Evolutionary conservation across 2,329 filamentous ascomycete species (phyloP), one percentile per base, ranked within the genome.

Genomic region (Xylaria multiplex): DNA sequence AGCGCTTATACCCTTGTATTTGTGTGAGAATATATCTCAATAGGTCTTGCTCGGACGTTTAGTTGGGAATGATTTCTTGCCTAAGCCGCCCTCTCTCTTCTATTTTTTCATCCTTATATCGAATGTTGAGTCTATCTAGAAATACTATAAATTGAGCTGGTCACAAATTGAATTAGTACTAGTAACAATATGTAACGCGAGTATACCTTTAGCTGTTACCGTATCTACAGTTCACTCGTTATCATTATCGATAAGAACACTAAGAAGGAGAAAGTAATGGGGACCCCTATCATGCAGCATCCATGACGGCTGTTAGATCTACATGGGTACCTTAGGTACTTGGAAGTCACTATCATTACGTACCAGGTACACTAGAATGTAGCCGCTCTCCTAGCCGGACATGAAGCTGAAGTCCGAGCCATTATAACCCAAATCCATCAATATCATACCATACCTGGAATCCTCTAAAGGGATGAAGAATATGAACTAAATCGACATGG

Each of bases 401-500:
- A 55, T n/a, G 52, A 48, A 61, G 58, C 46, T 52, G 37, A 50
- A 37, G 49, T n/a, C 50, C 45, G 24, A 43, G 37, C 54, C n/a
- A 43, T 35, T 5, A 35, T 35, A 9, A 24, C 43, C 27, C 35
- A 22, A 48, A 27, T 19, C 11, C 13, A 59, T 40, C 42, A 46
- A 35, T 7, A 42, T 9, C 27, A 40, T 24, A 27, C 14, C 3
- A 9, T 27, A 14, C n/a, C 50, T 16, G 3, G 35, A 62, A 32
- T 30, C 43, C 11, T 37, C 40, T 8, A 42, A 40, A 54, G 49
- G 32, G 40, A 22, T 63, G 56, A 42, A 24, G 62, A 60, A 24
- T 8, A 40, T 43, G 42, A 45, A 37, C 14, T 69, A 42, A 59
- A 65, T n/a, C 69, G 71, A 73, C 63, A 75, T 76, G 75, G 74